A percentile compares a stretch with the other conserved stretches of the same genome.
These are phyloP conservation scores for Torulaspora globosa DNA, from an alignment of 1,139 yeast genomes.

Conservation along the genomic window DNA sequence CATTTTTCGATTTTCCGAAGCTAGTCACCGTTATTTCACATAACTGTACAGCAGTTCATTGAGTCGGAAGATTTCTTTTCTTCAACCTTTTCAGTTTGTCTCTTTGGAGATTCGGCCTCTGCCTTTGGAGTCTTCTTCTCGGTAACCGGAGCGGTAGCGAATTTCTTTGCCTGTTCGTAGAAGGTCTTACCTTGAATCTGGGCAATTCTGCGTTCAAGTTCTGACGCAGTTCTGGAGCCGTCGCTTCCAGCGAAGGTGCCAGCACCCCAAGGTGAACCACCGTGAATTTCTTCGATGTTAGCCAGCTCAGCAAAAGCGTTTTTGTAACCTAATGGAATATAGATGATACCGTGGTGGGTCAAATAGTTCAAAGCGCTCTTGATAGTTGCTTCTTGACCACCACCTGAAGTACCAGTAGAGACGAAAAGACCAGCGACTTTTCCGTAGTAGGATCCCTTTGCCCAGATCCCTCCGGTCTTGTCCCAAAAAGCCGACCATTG, in stretches of 20 bases:
- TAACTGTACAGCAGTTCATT: conserved; percentile 27
- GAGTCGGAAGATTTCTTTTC: conserved; percentile 15
- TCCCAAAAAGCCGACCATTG: conserved; percentile 66
- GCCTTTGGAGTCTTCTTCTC: conserved; percentile 9
- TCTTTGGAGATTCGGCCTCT: conserved; percentile 13
- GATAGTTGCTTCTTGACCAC: conserved; percentile 60
- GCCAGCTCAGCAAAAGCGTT: conserved; percentile 49
- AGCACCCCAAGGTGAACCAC: conserved; percentile 75
- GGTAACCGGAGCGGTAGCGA: conserved; percentile 8
- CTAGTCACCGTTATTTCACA: conserved; percentile 16
- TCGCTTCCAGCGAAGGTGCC: conserved; percentile 63
- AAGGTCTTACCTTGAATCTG: conserved; percentile 60
- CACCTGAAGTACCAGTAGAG: conserved; percentile 58
- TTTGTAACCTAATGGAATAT: conserved; percentile 58
- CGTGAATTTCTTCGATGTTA: conserved; percentile 58
- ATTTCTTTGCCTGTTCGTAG: conserved; percentile 42
- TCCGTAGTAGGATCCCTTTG: conserved; percentile 51
- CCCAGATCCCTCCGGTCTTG: conserved; percentile 59
- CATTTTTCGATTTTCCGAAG: background rate
- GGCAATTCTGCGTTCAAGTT: conserved; percentile 58
- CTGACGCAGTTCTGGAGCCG: conserved; percentile 61
- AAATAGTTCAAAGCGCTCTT: conserved; percentile 49
- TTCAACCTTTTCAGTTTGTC: conserved; percentile 16
- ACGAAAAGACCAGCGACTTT: conserved; percentile 57
- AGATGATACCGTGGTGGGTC: conserved; percentile 60